phyloP scores from a whole-genome alignment of 352 stramenopile species.

The Nothophytophthora sp. region DNA sequence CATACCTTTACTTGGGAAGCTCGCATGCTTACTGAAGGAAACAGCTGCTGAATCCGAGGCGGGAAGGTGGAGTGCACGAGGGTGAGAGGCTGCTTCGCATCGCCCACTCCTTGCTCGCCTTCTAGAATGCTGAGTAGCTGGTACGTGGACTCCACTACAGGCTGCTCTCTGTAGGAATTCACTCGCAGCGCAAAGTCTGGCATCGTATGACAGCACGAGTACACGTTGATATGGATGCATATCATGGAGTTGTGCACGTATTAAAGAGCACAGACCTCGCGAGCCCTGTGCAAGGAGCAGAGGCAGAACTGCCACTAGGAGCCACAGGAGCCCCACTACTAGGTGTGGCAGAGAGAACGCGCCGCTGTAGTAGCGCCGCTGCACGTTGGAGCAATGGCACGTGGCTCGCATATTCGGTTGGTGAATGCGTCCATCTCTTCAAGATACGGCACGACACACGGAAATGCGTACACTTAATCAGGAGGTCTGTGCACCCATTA shows the following conservation, averaged over 20 bases:
- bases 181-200: conserved; percentile 65
- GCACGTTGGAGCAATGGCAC: conserved; percentile 50
- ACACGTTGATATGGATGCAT: no score
- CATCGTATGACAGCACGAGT: no score
- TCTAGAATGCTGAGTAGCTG: conserved; percentile 67
- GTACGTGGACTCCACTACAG: conserved; percentile 52
- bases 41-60: conserved; percentile 38
- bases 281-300: conserved; percentile 61
- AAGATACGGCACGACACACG: conserved; percentile 7
- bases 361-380: conserved; percentile 60
- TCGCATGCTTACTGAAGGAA: conserved; percentile 34
- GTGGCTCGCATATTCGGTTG: conserved; percentile 41
- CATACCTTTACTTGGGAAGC: conserved; percentile 43
- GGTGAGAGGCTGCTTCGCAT: conserved; percentile 10
- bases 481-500: conserved; percentile 4
- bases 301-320: conserved; percentile 48
- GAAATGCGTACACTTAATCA: conserved; percentile 2
- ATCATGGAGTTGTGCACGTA: no score
- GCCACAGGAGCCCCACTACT: conserved; percentile 37
- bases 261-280: conserved; percentile 28
- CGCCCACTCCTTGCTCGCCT: conserved; percentile 23
- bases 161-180: conserved; percentile 68
- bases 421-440: conserved; percentile 2
- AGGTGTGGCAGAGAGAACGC: conserved; percentile 56
- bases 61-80: conserved; percentile 55